phyloP scores from a whole-genome alignment of 1,284 basidiomycete species.

The Melampsora larici-populina region DNA sequence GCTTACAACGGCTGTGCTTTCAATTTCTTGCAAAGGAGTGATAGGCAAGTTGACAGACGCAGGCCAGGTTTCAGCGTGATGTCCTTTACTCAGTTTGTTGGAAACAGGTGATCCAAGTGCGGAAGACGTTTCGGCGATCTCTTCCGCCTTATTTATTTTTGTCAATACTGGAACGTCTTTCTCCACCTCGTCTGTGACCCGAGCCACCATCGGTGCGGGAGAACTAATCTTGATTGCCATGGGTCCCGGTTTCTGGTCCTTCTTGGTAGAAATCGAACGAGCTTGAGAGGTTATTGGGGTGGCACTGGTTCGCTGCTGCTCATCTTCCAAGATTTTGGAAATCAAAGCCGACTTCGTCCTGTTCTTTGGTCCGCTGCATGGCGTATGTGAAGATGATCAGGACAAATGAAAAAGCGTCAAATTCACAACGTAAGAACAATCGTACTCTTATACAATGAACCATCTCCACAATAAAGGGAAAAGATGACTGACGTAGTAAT shows the following conservation, averaged over 20 bases:
- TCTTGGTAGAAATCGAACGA: constrained; percentile 3
- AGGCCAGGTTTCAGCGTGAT: constrained; percentile 26
- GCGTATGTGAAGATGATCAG: background rate
- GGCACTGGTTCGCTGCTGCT: constrained; percentile 7
- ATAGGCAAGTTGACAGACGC: constrained; percentile 31
- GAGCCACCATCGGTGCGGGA: constrained; percentile 15
- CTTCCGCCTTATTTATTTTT: background rate
- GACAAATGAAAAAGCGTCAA: background rate
- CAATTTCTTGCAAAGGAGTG: constrained; percentile 21
- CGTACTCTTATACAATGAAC: too few relatives aligned
- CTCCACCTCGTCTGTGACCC: constrained; percentile 5
- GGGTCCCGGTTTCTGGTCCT: background rate
- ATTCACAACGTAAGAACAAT: too few relatives aligned
- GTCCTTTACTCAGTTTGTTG: constrained; percentile 12
- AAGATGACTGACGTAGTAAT: constrained; percentile 17
- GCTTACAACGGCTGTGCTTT: constrained; percentile 16
- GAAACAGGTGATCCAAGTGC: constrained; percentile 16
- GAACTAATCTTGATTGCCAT: constrained; percentile 10
- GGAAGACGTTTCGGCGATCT: constrained; percentile 16
- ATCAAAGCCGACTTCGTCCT: constrained; percentile 27
- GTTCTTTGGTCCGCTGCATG: constrained; percentile 25
- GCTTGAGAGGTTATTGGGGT: background rate
- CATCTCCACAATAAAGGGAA: background rate
- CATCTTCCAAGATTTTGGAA: constrained; percentile 20
- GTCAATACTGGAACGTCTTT: constrained; percentile 2